phyloP scores from a whole-genome alignment of 345 rosid genomes.

The Eucalyptus pauciflora region DNA sequence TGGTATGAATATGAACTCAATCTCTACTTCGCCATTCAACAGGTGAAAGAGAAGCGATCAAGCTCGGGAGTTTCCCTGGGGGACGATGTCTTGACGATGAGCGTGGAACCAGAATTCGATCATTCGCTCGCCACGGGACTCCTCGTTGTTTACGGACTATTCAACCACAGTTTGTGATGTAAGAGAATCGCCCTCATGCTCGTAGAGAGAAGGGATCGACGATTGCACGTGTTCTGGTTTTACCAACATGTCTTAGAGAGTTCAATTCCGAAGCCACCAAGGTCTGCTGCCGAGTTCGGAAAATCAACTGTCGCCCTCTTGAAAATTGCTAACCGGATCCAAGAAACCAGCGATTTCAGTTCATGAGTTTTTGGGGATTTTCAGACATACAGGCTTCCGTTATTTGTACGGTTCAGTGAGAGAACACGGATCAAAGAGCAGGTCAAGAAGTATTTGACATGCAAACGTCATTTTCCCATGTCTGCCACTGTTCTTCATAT shows the following conservation, averaged over 20 bases:
- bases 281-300: not conserved
- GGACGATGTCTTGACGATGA: constrained; percentile 27
- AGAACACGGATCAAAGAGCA: not conserved
- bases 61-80: constrained; percentile 15
- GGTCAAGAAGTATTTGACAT: not conserved
- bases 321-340: not conserved
- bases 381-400: not conserved
- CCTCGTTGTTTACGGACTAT: constrained; percentile 23
- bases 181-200: not conserved
- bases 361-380: not conserved
- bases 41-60: constrained; percentile 24
- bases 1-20: not conserved
- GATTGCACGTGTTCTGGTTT: not conserved
- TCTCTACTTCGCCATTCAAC: not conserved
- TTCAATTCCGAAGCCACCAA: not conserved
- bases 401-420: not conserved
- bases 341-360: not conserved
- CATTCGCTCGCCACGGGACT: constrained; percentile 15
- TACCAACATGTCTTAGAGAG: not conserved
- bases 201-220: not conserved
- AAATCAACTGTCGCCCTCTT: not conserved
- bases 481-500: not conserved
- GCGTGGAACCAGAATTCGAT: constrained; percentile 19
- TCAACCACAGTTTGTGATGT: constrained; percentile 7
- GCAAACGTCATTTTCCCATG: not conserved